phyloP scores from a whole-genome alignment of 805 yeast genomes.

The Candida railenensis region DNA sequence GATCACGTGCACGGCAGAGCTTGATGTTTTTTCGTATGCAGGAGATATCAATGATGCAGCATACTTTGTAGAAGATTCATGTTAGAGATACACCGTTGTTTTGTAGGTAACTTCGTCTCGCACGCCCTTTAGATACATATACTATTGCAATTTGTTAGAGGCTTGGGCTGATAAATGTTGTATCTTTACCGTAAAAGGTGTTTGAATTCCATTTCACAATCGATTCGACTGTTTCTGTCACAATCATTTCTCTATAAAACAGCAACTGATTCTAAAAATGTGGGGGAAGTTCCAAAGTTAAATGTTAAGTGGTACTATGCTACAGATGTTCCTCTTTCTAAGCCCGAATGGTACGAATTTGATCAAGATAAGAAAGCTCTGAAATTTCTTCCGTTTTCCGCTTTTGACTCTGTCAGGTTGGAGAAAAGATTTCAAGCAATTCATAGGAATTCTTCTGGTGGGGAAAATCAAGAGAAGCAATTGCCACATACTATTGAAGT shows the following conservation, averaged over 20 bases:
- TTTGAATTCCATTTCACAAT: neutral
- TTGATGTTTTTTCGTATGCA: no score
- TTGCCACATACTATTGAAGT: conserved; percentile 41
- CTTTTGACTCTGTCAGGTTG: conserved; percentile 57
- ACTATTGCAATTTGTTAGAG: no score
- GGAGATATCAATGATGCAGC: no score
- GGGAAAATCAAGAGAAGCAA: neutral
- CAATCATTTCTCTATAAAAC: neutral
- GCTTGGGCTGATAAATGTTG: no score
- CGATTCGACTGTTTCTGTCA: neutral
- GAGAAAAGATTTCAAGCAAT: conserved; percentile 48
- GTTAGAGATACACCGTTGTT: no score
- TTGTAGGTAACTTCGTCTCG: no score
- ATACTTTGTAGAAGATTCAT: no score
- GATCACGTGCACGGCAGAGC: no score
- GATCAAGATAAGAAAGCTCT: conserved; percentile 48
- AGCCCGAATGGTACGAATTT: conserved; percentile 63
- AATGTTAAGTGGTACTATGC: conserved; percentile 74
- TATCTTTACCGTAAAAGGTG: no score
- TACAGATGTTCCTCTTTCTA: conserved; percentile 68
- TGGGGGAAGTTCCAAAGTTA: conserved; percentile 11
- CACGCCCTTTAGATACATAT: no score
- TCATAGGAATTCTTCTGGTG: conserved; percentile 5
- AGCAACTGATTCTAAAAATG: neutral
- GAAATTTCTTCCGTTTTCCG: conserved; percentile 68